phyloP scores from a whole-genome alignment of 768 basidiomycete species.

The Holtermanniella nyarrowii region DNA sequence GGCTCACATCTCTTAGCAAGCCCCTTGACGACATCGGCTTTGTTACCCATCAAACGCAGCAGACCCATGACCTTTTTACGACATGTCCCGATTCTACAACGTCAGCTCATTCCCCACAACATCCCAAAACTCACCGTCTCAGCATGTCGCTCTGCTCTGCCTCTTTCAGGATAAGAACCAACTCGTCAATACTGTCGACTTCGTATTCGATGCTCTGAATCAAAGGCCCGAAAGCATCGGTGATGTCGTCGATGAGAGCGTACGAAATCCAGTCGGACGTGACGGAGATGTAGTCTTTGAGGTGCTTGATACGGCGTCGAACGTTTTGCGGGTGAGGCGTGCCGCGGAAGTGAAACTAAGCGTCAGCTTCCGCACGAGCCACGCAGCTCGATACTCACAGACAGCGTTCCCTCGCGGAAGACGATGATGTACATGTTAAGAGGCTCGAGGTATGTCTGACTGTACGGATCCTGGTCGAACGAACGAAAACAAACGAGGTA shows the following conservation, averaged over 20 bases:
- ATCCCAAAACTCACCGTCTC: slow-evolving; percentile 46
- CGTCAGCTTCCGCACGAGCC: not conserved
- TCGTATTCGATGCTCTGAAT: slow-evolving; percentile 99
- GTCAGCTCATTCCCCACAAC: slow-evolving; percentile 5
- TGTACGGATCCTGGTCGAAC: slow-evolving; percentile 97
- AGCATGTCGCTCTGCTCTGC: slow-evolving; percentile 97
- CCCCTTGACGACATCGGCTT: slow-evolving; percentile 98
- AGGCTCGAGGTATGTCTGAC: slow-evolving; percentile 92
- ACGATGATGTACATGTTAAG: slow-evolving; percentile 99
- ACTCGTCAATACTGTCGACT: slow-evolving; percentile 96
- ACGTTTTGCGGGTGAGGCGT: slow-evolving; percentile 98
- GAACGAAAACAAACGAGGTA: slow-evolving; percentile 98
- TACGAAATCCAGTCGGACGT: slow-evolving; percentile 99
- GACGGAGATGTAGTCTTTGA: slow-evolving; percentile 96
- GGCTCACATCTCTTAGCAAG: slow-evolving; percentile 75
- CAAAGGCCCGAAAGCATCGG: slow-evolving; percentile 95
- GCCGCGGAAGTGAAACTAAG: slow-evolving; percentile 88
- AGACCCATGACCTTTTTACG: slow-evolving; percentile 99
- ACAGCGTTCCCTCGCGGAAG: slow-evolving; percentile 90
- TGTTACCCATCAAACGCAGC: slow-evolving; percentile 92
- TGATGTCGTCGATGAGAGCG: slow-evolving; percentile 98
- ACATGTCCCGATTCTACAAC: slow-evolving; percentile 77
- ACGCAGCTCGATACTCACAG: slow-evolving; percentile 49
- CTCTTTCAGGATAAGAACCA: slow-evolving; percentile 91
- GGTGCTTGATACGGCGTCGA: slow-evolving; percentile 92